Base-by-base conservation (phyloP, 148 eudicot species). In the Chenopodium album region DNA sequence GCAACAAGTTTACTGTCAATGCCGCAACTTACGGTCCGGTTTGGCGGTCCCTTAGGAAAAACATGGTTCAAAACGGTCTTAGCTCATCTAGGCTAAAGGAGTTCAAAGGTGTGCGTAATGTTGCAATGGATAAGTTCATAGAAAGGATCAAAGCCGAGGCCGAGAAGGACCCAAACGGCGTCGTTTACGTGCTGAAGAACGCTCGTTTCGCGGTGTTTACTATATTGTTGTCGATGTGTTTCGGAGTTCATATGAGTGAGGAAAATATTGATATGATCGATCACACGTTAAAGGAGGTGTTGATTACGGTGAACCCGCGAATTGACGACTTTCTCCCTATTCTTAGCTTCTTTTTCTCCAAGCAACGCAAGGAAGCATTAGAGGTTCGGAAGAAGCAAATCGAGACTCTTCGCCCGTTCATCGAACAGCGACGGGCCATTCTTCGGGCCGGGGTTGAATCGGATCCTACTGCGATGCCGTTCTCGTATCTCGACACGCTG, bases 241-340 rank as follows among this genome's bases (percentile, higher is more conserved):
- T 96, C 47, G 99, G 99, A 4, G 84, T 94, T 7, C 97, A 96
- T 0, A 86, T 96, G 92, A 93, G 89, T n/a, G 99, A 92, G n/a
- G 86, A 90, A 14, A 87, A 80, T 14, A 82, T 94, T 7, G 95
- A 91, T 48, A 81, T 56, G 47, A 83, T 95, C 4, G 99, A 94
- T 78, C 84, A 88, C 7, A 87, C 89, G 92, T 92, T 95, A 97
- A 95, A 94, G 70, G 75, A 82, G 0, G 95, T 95, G 0, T 78
- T 95, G 44, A 85, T 92, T 2, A 89, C 89, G 2, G 86, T 95
- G 4, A 93, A 91, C 75, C 99, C 99, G 3, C 84, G 98, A 9
- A 48, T 94, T 0, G 99, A 95, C 70, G 99, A 95, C 83, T 94
- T 85, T 64, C 75, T 95, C 22, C 98, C 99, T 0, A 44, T 95